These are phyloP conservation scores for Cotoneaster glaucophyllus DNA, from an alignment of 306 rosid species.

Conservation along the genomic window DNA sequence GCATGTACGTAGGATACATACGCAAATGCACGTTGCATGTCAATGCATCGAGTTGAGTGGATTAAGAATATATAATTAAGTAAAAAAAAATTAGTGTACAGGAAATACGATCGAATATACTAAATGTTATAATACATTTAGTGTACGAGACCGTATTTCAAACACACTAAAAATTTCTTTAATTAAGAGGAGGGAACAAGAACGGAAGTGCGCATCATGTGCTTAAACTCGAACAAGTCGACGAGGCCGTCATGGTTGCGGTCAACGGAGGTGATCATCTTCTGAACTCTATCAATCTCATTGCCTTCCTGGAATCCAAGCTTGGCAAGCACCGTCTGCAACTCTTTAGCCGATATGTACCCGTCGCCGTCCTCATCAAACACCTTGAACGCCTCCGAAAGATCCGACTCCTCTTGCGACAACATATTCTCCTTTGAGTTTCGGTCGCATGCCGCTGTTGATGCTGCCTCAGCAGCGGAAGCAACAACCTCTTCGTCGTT, in stretches of 20 bases:
- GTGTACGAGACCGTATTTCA: neutral
- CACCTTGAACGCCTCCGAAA: conserved; percentile 83
- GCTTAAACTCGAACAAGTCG: conserved; percentile 73
- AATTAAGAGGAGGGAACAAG: conserved; percentile 21
- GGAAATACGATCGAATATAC: neutral
- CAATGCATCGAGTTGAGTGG: neutral
- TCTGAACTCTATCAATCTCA: conserved; percentile 50
- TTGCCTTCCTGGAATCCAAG: conserved; percentile 63
- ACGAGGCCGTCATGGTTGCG: conserved; percentile 71
- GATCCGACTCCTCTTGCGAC: conserved; percentile 47
- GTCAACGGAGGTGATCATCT: conserved; percentile 72
- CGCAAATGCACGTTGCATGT: too few relatives aligned
- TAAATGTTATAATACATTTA: neutral
- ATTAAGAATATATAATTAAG: too few relatives aligned
- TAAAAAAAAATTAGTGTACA: accelerated
- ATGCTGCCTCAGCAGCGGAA: neutral
- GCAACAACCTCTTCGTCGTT: neutral
- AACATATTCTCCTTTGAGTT: neutral
- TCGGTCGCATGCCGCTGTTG: neutral
- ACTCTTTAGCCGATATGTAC: conserved; percentile 64
- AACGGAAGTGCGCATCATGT: conserved; percentile 64
- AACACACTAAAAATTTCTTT: too few relatives aligned
- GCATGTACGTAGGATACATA: neutral
- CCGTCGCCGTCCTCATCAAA: conserved; percentile 86
- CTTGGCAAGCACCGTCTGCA: conserved; percentile 64